Percentiles rank a stretch among this genome's conserved stretches.
These are phyloP conservation scores for Saccharomycopsis javanensis DNA, from an alignment of 805 yeast genomes.

Conservation along the genomic window DNA sequence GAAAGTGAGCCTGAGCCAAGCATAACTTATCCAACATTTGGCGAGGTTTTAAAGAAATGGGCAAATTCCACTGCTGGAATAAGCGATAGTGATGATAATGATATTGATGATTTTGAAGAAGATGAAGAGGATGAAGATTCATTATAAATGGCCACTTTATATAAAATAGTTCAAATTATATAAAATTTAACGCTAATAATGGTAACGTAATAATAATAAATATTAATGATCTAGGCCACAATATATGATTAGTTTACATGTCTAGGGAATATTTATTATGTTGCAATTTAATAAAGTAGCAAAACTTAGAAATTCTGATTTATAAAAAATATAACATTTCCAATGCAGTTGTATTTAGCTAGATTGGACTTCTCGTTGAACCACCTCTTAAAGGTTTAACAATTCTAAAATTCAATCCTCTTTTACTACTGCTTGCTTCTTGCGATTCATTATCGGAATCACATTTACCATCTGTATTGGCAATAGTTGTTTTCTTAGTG, in stretches of 20 bases:
- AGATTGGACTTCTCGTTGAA: conserved; percentile 19
- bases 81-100: conserved; percentile 17
- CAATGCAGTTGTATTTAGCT: not conserved
- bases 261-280: too few relatives aligned
- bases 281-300: too few relatives aligned
- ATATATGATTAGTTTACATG: too few relatives aligned
- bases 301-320: not conserved
- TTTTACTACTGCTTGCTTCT: conserved; percentile 7
- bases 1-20: conserved; percentile 10
- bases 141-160: not conserved
- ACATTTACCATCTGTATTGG: not conserved
- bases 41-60: conserved; percentile 16
- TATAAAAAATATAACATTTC: not conserved
- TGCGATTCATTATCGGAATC: not conserved
- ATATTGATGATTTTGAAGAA: conserved; percentile 10
- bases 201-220: too few relatives aligned
- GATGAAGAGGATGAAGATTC: not conserved
- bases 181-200: not conserved
- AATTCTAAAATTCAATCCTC: conserved; percentile 47
- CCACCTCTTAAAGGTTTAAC: conserved; percentile 58
- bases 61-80: conserved; percentile 19
- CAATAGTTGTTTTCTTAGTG: not conserved
- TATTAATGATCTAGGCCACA: too few relatives aligned
- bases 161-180: not conserved
- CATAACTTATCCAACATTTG: conserved; percentile 13